Evolutionary conservation across 1,284 basidiomycete species (phyloP).

Genomic region (Cutaneotrichosporon sp.): DNA sequence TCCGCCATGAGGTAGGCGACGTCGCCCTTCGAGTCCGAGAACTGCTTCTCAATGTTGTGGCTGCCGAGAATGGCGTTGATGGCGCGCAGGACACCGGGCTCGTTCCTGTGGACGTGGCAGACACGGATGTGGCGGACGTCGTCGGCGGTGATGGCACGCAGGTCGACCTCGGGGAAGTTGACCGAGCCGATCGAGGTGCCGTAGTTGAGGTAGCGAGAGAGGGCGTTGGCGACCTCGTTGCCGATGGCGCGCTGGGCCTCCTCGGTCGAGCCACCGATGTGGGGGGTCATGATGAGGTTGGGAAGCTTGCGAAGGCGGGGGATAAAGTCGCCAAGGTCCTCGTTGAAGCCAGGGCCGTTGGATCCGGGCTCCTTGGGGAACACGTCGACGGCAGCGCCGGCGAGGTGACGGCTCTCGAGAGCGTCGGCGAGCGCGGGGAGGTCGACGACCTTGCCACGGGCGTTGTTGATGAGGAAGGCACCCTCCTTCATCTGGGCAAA

Average conservation of each 20-base stretch:
- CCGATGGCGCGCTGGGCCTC: conserved; percentile 98
- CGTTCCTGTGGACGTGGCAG: conserved; percentile 96
- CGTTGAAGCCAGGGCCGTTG: conserved; percentile 82
- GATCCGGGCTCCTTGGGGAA: conserved; percentile 89
- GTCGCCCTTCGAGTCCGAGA: conserved; percentile 93
- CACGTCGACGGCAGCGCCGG: conserved; percentile 93
- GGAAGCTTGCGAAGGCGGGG: conserved; percentile 69
- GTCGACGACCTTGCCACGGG: conserved; percentile 92
- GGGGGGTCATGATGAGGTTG: conserved; percentile 94
- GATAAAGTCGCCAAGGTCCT: conserved; percentile 80
- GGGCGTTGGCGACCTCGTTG: conserved; percentile 83
- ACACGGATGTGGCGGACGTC: conserved; percentile 84
- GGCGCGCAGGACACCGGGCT: conserved; percentile 92
- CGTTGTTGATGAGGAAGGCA: conserved; percentile 96
- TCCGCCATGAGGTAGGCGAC: conserved; percentile 86
- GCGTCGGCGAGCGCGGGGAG: conserved; percentile 85
- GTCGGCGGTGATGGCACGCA: conserved; percentile 80
- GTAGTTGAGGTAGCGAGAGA: conserved; percentile 88
- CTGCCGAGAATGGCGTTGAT: conserved; percentile 90
- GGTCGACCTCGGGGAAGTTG: conserved; percentile 99
- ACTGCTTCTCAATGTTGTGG: conserved; percentile 99
- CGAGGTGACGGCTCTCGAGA: conserved; percentile 80
- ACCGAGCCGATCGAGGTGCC: conserved; percentile 89
- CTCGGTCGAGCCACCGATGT: conserved; percentile 98
- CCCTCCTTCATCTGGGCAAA: conserved; percentile 93